phyloP scores from a whole-genome alignment of 768 basidiomycete genomes.

The Pleurotus sapidus region DNA sequence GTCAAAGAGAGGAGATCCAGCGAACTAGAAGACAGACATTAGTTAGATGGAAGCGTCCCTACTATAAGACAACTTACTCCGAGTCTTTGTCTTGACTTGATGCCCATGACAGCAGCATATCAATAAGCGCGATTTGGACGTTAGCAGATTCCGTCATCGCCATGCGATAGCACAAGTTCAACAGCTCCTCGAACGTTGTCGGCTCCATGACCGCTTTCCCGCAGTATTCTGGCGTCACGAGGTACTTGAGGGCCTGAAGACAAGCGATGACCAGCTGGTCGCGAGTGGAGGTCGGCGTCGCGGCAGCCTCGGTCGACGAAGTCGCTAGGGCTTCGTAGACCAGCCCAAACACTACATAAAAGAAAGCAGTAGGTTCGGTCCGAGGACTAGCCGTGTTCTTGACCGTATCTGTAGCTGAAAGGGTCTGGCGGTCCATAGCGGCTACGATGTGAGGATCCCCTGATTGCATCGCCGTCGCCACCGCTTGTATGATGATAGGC shows the following conservation, averaged over 20 bases:
- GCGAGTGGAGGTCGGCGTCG: slow-evolving; percentile 36
- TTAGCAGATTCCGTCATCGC: slow-evolving; percentile 80
- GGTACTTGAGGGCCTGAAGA: slow-evolving; percentile 72
- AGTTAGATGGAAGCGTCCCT: background rate
- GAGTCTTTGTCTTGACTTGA: slow-evolving; percentile 29
- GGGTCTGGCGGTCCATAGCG: slow-evolving; percentile 79
- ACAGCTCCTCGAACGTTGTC: slow-evolving; percentile 86
- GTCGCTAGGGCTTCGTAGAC: slow-evolving; percentile 83
- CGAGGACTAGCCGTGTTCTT: slow-evolving; percentile 26
- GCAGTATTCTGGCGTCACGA: slow-evolving; percentile 79
- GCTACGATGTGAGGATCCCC: slow-evolving; percentile 66
- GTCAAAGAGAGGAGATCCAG: slow-evolving; percentile 37
- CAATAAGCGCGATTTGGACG: slow-evolving; percentile 70
- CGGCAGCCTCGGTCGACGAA: slow-evolving; percentile 54
- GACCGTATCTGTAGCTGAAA: slow-evolving; percentile 14
- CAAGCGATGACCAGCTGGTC: slow-evolving; percentile 54
- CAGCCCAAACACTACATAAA: slow-evolving; percentile 90
- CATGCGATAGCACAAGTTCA: slow-evolving; percentile 84
- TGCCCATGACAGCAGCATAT: slow-evolving; percentile 62
- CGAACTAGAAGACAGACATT: slow-evolving; percentile 14
- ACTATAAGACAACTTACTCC: slow-evolving; percentile 12
- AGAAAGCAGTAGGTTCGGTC: slow-evolving; percentile 74
- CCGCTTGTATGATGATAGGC: slow-evolving; percentile 80
- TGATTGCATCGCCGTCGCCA: slow-evolving; percentile 74
- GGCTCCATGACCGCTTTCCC: slow-evolving; percentile 81